Evolutionary conservation across 768 basidiomycete genomes (phyloP).

Genomic region (Vararia minispora): DNA sequence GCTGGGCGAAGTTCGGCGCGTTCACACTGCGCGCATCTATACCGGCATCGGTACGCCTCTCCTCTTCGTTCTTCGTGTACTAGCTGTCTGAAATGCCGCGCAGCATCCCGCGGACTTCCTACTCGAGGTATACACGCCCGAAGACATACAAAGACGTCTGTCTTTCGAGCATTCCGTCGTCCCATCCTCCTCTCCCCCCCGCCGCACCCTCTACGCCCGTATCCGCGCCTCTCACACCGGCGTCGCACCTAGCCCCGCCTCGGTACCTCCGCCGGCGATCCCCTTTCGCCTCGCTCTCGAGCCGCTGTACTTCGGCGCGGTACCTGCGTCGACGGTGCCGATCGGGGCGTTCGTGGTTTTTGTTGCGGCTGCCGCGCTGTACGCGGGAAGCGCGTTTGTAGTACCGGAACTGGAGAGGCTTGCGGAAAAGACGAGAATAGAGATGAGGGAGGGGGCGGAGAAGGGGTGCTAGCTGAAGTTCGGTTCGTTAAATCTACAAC

Average conservation of each 20-base stretch:
- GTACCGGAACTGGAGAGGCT: conserved; percentile 4
- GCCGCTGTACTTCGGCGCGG: conserved; percentile 44
- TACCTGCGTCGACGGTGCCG: conserved; percentile 42
- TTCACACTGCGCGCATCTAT: conserved; percentile 26
- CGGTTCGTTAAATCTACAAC: no score
- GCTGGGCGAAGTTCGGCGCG: conserved; percentile 16
- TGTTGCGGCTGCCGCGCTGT: conserved; percentile 14
- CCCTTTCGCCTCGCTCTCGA: conserved; percentile 47
- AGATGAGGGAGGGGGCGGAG: no score
- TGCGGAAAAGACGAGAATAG: conserved; percentile 11
- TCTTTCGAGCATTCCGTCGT: no score
- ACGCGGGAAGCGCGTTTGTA: conserved; percentile 12
- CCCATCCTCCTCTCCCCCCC: background rate
- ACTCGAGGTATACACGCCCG: no score
- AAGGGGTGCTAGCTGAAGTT: no score
- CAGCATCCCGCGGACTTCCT: no score
- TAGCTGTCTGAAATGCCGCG: background rate
- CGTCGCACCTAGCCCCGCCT: conserved; percentile 28
- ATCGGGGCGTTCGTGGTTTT: conserved; percentile 20
- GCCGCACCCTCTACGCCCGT: conserved; percentile 44
- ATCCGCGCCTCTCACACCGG: conserved; percentile 44
- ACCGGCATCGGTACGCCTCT: conserved; percentile 22
- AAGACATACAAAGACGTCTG: no score
- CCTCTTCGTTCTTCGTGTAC: conserved; percentile 1
- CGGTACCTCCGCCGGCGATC: conserved; percentile 21